Evolutionary conservation across 495 filamentous ascomycete genomes (phyloP), one percentile per base, ranked within the genome.

Genomic region (Monascus purpureus): DNA sequence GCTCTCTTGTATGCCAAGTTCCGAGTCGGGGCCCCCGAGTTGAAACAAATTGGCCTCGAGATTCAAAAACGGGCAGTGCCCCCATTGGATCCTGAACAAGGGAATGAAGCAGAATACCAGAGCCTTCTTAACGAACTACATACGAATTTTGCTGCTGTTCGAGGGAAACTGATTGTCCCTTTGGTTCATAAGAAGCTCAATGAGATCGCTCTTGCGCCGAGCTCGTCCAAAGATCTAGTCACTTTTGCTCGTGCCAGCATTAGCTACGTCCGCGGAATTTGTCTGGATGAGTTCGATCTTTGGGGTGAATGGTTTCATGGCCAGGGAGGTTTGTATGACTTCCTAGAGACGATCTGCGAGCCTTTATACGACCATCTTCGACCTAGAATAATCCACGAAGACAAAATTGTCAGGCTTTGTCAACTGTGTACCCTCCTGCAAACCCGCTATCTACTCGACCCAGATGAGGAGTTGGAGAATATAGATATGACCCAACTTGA

Each of bases 381-480:
- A 19, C 79, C 79, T 6, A 60, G 69, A 18, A 80, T 74, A 14
- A 78, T 82, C 26, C 76, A 77, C 39, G 79, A 83, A 46, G 75
- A 65, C 13, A 71, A 70, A 58, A 61, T 80, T 40, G 43, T 84
- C 59, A 72, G 80, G 58, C 68, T 88, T 3, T 93, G 84, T 54
- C 80, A 83, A 42, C 58, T 94, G 1, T 77, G 84, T 34, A 77
- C 76, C 6, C 67, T 87, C 49, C 59, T 94, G 8, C 83, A 87
- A 41, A 82, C 81, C n/a, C 74, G 79, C 25, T 93, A 93, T 40
- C 66, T 87, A 43, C 61, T 77, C 14, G 74, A 80, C 27, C 67
- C 69, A 23, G 79, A 80, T 26, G 85, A 93, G 28, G 70, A 80
- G 28, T 62, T 72, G 9, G 70, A 77, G 41, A 56, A 51, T 12